Base-by-base conservation (phyloP, 139 green algal genomes). In the Tetradesmus obliquus region DNA sequence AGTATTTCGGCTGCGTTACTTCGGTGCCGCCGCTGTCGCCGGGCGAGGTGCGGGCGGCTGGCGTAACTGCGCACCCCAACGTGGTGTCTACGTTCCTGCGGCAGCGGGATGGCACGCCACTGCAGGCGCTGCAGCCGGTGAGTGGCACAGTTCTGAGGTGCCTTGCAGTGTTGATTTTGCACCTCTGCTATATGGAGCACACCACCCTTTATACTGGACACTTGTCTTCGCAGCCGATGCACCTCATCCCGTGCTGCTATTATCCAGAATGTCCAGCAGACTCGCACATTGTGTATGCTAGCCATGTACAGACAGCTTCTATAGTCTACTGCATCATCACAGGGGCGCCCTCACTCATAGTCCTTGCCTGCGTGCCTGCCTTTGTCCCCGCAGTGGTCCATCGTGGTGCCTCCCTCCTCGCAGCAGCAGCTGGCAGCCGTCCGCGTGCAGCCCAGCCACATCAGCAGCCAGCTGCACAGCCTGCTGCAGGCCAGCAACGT, bases 1-100 rank as follows among this genome's bases (percentile, higher is more conserved):
- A 81, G 58, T 88, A 83, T 62, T 88, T 92, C 84, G 89, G 89
- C 51, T 88, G 81, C 58, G 89, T 92, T 7, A 45, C 81, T 6
- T 20, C 6, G 51, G 53, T 72, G 81, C 81, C 89, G 53, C 60
- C 66, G n/a, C 60, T 88, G 89, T 24, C 51, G n/a, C 81, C 80
- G 13, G 89, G 89, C 45, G 89, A 92, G 89, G 24, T 92, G 82
- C 62, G 82, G 8, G 81, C 81, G 12, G 81, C 60, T 24, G 89
- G 89, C 12, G 62, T 92, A 3, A 92, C 89, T 13, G 81, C 82
- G 17, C 80, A 88, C 53, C 62, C 82, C 20, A 58, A 84, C 10
- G 54, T 92, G 10, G 81, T 86, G 10, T 53, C 76, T 19, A 7
- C n/a, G 55, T 87, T 69, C 32, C 24, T 86, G 13, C 62, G n/a